Evolutionary conservation across 495 filamentous ascomycete species (phyloP), one percentile per base, ranked within the genome.

Genomic region (Friedmanniomyces simplex): DNA sequence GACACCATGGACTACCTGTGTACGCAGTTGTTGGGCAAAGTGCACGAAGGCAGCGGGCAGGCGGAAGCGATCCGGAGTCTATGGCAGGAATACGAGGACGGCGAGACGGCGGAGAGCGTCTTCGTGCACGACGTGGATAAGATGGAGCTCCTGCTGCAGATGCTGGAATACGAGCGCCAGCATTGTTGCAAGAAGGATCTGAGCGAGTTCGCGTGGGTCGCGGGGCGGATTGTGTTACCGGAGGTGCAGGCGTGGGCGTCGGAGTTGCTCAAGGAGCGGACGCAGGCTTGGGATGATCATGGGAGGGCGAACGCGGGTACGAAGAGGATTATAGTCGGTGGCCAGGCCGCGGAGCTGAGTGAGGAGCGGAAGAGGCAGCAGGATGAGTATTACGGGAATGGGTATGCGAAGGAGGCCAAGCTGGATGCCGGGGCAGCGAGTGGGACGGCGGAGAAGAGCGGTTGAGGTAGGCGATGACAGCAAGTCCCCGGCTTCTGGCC

Each of bases 81-180:
- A 36, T 98, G 93, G 85, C 78, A 90, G 62, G 93, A 98, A 68
- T 98, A 98, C 69, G 93, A 98, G 71, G 85, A 87, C 39, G 82
- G 82, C 7, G 71, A 82, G 71, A 96, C 93, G 26, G 71, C 82
- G 37, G 90, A 97, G 71, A 84, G 86, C 53, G 73, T 82, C 58
- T 98, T 89, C 60, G 94, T 98, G 16, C 93, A 98, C 66, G 93
- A 97, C 73, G 80, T 98, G 54, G 93, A 98, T 70, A 96, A 96
- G 78, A 83, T 97, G 68, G 93, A 98, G 73, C 73, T 98, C 37
- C 69, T 98, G 46, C 71, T 93, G 68, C 93, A 98, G 74, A 96
- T 95, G 85, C 76, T 96, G 21, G 93, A 98, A 69, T 98, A 98
- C 68, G 93, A 98, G 79, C 87, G 85, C 63, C 73, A 76, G 13